Conservation (phyloP, 495 filamentous ascomycete species). For the Copromyces sp. region DNA sequence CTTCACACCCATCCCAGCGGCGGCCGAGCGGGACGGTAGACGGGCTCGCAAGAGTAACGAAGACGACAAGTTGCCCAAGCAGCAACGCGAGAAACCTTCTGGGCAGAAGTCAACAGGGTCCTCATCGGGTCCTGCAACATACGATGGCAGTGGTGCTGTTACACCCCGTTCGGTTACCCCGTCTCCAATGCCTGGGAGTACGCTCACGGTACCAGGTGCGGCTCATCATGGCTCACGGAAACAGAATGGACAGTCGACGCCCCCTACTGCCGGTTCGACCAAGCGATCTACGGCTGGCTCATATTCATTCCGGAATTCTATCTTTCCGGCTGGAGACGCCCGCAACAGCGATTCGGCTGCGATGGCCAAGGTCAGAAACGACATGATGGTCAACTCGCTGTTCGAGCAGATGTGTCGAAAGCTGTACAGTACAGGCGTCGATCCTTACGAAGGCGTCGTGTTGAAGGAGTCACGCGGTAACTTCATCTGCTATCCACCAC, state of each 20-base stretch:
- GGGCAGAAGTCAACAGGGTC: background rate
- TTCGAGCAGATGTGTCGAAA: slow-evolving; percentile 48
- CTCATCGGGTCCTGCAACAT: background rate
- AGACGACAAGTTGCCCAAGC: background rate
- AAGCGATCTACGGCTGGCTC: background rate
- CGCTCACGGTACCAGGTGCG: slow-evolving; percentile 9
- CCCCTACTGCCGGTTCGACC: background rate
- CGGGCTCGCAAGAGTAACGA: background rate
- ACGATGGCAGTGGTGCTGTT: background rate
- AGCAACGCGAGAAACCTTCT: background rate
- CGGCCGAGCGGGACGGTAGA: background rate
- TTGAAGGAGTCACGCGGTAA: slow-evolving; percentile 44
- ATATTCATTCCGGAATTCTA: slow-evolving; percentile 20
- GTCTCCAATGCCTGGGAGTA: slow-evolving; percentile 2
- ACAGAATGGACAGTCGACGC: background rate
- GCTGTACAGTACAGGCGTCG: slow-evolving; percentile 43
- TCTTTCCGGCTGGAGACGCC: slow-evolving; percentile 39
- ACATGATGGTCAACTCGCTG: slow-evolving; percentile 54
- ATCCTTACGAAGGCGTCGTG: slow-evolving; percentile 49
- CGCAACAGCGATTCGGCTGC: slow-evolving; percentile 30
- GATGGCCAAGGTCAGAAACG: slow-evolving; percentile 42
- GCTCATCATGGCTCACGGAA: slow-evolving; percentile 1
- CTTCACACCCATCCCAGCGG: slow-evolving; percentile 8
- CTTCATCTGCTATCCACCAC: slow-evolving; percentile 47
- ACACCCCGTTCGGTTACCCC: background rate